Evolutionary conservation across 1,284 basidiomycete species (phyloP).

Genomic region (Austroboletus rostrupii): DNA sequence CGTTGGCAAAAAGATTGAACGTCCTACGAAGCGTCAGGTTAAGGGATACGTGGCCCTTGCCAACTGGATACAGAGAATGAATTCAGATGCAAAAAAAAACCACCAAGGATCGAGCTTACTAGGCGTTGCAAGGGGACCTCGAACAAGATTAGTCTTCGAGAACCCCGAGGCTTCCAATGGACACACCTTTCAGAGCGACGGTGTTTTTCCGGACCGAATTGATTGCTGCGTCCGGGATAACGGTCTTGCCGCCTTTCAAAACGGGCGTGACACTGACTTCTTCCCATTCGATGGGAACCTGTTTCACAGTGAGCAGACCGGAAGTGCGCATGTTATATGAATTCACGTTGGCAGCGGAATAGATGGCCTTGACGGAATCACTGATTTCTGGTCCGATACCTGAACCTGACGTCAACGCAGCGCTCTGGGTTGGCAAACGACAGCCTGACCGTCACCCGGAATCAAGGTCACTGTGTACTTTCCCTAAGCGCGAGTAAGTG

Average conservation of each 20-base stretch:
- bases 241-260: constrained; percentile 92
- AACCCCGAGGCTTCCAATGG: constrained; percentile 2
- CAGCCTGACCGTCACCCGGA: constrained; percentile 78
- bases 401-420: constrained; percentile 32
- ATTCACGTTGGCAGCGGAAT: constrained; percentile 76
- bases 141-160: constrained; percentile 8
- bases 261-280: constrained; percentile 96
- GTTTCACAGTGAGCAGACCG: constrained; percentile 7
- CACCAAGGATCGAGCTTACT: constrained; percentile 46
- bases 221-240: constrained; percentile 92
- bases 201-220: constrained; percentile 95
- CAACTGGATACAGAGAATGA: constrained; percentile 53
- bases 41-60: constrained; percentile 97
- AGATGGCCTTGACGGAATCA: constrained; percentile 93
- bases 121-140: constrained; percentile 90
- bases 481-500: constrained; percentile 52
- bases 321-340: constrained; percentile 8
- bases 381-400: constrained; percentile 99
- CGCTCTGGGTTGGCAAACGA: constrained; percentile 21
- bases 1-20: constrained; percentile 98
- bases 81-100: constrained; percentile 2
- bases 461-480: constrained; percentile 94
- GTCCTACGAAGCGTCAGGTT: constrained; percentile 96
- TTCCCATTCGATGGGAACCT: constrained; percentile 98
- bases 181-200: constrained; percentile 90